These are phyloP conservation scores for Phaeosphaeriaceae sp. DNA, from an alignment of 2,329 filamentous ascomycete species.

Conservation along the genomic window DNA sequence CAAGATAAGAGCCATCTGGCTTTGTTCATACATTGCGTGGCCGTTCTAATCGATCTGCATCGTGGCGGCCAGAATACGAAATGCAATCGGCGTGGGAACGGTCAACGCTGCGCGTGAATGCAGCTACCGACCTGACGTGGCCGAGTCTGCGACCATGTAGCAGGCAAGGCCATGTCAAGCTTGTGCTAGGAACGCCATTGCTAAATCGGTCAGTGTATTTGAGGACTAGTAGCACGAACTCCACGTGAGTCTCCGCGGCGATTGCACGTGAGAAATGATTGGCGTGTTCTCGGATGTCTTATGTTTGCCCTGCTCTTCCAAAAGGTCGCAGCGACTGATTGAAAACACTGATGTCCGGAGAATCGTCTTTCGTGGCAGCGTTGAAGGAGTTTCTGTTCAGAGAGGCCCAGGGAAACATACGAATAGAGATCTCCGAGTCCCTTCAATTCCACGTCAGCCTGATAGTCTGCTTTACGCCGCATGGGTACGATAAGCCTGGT, in stretches of 20 bases:
- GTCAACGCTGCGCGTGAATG: background rate
- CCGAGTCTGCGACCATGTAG: background rate
- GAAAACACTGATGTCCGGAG: too few relatives aligned
- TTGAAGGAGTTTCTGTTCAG: background rate
- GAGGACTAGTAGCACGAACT: background rate
- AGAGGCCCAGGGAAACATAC: background rate
- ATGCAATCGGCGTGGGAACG: background rate
- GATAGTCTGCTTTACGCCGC: background rate
- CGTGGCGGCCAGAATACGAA: background rate
- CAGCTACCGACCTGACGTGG: background rate
- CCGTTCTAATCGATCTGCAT: background rate
- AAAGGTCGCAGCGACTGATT: too few relatives aligned
- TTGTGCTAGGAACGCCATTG: background rate
- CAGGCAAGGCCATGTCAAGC: background rate
- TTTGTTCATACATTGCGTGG: background rate
- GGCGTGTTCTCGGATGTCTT: too few relatives aligned
- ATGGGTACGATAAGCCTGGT: background rate
- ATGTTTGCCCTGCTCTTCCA: too few relatives aligned
- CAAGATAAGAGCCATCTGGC: background rate
- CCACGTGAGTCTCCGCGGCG: background rate
- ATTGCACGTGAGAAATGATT: background rate
- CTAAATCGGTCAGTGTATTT: background rate
- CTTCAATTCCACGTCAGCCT: background rate
- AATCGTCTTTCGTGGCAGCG: background rate
- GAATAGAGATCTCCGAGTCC: background rate